phyloP scores from a whole-genome alignment of 441 rosid species.

The Erodium chrysanthum region DNA sequence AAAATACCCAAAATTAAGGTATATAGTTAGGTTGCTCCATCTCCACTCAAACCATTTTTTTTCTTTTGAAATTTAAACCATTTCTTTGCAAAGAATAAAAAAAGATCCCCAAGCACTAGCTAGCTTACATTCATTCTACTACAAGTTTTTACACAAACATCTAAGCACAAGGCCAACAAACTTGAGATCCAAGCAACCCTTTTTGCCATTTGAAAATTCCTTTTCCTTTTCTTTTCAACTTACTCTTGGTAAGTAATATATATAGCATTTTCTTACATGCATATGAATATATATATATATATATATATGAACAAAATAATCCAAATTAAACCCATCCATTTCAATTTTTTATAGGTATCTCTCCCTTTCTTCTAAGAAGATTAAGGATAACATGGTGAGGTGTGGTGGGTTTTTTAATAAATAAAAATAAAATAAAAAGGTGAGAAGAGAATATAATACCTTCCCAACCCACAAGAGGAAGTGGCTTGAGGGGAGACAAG shows the following conservation, averaged over 20 bases:
- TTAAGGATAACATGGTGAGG: too few species aligned
- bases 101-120: slow-evolving; percentile 13
- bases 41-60: slow-evolving; percentile 40
- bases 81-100: slow-evolving; percentile 22
- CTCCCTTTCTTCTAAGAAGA: too few species aligned
- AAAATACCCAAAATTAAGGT: too few species aligned
- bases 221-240: not conserved
- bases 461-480: slow-evolving; percentile 44
- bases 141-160: slow-evolving; percentile 26
- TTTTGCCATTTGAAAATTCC: not conserved
- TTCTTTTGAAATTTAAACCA: slow-evolving; percentile 4
- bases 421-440: slow-evolving; percentile 19
- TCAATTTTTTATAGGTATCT: too few species aligned
- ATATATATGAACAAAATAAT: too few species aligned
- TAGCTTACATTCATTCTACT: slow-evolving; percentile 31
- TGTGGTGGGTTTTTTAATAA: too few species aligned
- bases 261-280: not conserved
- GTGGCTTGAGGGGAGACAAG: slow-evolving; percentile 27
- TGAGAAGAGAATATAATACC: slow-evolving; percentile 43
- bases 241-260: not conserved
- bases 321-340: too few species aligned
- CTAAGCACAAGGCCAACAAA: slow-evolving; percentile 17
- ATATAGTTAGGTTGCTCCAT: slow-evolving; percentile 32
- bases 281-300: not conserved
- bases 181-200: slow-evolving; percentile 57